Evolutionary conservation across 169 alveolate species (phyloP).

Genomic region (Cyclospora cayetanensis): DNA sequence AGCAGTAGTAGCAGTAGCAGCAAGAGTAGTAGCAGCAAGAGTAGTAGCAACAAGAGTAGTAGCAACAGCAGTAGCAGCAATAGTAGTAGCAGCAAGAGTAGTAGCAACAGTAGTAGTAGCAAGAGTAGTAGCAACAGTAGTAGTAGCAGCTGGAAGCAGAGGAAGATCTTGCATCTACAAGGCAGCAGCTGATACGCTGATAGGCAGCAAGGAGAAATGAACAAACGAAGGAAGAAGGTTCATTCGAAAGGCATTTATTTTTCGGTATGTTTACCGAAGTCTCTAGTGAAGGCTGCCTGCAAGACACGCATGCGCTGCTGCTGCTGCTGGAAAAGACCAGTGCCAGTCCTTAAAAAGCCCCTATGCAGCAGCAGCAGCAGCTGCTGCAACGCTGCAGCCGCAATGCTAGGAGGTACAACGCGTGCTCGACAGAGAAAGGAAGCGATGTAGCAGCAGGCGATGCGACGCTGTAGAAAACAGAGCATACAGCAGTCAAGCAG

Average conservation of each 20-base stretch:
- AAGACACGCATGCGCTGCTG: not conserved
- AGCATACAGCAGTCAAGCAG: not conserved
- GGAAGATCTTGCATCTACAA: too few relatives aligned
- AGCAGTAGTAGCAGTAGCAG: not conserved
- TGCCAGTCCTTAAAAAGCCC: constrained; percentile 17
- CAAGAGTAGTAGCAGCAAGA: too few relatives aligned
- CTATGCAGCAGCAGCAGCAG: constrained; percentile 16
- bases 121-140: too few relatives aligned
- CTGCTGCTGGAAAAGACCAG: not conserved
- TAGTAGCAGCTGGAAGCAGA: too few relatives aligned
- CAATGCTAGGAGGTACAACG: constrained; percentile 10
- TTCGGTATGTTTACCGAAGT: not conserved
- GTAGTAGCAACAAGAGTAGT: too few relatives aligned
- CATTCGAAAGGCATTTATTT: too few relatives aligned
- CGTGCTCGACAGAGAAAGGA: constrained; percentile 39
- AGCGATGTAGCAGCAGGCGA: not conserved
- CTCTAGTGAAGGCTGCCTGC: not conserved
- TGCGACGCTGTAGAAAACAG: constrained; percentile 10
- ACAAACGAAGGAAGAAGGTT: too few relatives aligned
- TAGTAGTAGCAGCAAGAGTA: too few relatives aligned
- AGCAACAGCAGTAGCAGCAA: not conserved
- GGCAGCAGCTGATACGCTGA: too few relatives aligned
- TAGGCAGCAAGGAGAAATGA: too few relatives aligned
- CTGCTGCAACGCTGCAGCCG: constrained; percentile 5
- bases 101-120: too few relatives aligned